Evolutionary conservation across 2,329 filamentous ascomycete species (phyloP), one percentile per base, ranked within the genome.

Genomic region (Ophiostoma triangulosporum): DNA sequence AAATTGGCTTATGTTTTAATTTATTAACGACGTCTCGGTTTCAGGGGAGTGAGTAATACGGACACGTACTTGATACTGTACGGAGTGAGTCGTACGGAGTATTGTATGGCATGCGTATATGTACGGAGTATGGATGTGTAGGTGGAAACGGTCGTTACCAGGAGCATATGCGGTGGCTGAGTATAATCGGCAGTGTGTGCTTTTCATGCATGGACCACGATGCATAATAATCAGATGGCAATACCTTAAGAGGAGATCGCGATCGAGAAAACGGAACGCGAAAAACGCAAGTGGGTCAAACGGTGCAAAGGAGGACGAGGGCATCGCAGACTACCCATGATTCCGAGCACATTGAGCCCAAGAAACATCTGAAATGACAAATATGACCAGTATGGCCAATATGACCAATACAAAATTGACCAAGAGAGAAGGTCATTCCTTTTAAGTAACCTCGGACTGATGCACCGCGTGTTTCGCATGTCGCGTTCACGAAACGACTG

Each of bases 401-500:
- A n/a, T n/a, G n/a, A n/a, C n/a, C n/a, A n/a, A n/a, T n/a, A n/a
- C n/a, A n/a, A n/a, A n/a, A n/a, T n/a, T n/a, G n/a, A n/a, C n/a
- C n/a, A n/a, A n/a, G n/a, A n/a, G n/a, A n/a, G n/a, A n/a, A n/a
- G n/a, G n/a, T n/a, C n/a, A n/a, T n/a, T n/a, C n/a, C n/a, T n/a
- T n/a, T n/a, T n/a, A n/a, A n/a, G n/a, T n/a, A n/a, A n/a, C n/a
- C n/a, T n/a, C n/a, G n/a, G 35, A 27, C 38, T 58, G 57, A 58
- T 33, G 57, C 57, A 56, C 40, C 26, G 31, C 14, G 36, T 51
- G 57, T 58, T 58, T 58, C 57, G 57, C 50, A 56, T 55, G 33
- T 27, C 29, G 36, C 31, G 38, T 31, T 31, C 26, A 38, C 26
- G 33, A 24, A 31, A 36, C 35, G 48, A 52, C 50, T 35, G 38